Conservation (phyloP, 768 basidiomycete species). For the Suillus tomentosus region DNA sequence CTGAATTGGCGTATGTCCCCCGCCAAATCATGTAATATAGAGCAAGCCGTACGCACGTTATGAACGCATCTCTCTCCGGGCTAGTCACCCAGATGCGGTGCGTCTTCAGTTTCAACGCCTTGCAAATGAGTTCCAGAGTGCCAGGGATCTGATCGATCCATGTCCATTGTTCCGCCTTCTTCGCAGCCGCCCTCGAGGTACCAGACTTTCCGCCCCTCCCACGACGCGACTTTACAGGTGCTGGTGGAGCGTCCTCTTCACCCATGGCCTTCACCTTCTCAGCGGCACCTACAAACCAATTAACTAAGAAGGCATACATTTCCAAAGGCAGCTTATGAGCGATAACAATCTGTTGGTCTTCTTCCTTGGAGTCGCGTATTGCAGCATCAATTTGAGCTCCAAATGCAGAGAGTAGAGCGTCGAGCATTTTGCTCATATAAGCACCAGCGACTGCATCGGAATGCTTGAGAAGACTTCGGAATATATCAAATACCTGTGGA, state of each 20-base stretch:
- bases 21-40: not conserved
- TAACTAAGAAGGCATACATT: constrained; percentile 88
- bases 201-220: constrained; percentile 63
- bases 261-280: constrained; percentile 70
- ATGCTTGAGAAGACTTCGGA: constrained; percentile 80
- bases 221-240: constrained; percentile 51
- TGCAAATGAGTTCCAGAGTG: constrained; percentile 70
- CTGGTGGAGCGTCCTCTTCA: constrained; percentile 47
- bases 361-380: constrained; percentile 65
- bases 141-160: constrained; percentile 79
- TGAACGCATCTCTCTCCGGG: constrained; percentile 82
- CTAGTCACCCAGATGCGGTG: constrained; percentile 91
- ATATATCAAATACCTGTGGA: constrained; percentile 74
- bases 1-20: not conserved
- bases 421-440: constrained; percentile 83
- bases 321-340: constrained; percentile 78
- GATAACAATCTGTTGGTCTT: constrained; percentile 60
- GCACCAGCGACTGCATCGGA: constrained; percentile 60
- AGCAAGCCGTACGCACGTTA: constrained; percentile 56
- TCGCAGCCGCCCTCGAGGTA: constrained; percentile 42
- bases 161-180: constrained; percentile 56
- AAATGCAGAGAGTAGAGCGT: constrained; percentile 80
- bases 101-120: constrained; percentile 64
- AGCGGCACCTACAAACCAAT: constrained; percentile 84
- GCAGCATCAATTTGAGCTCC: constrained; percentile 73